These are phyloP conservation scores for Phyllostachys edulis DNA, from an alignment of 176 grass and related monocot species.

Conservation along the genomic window DNA sequence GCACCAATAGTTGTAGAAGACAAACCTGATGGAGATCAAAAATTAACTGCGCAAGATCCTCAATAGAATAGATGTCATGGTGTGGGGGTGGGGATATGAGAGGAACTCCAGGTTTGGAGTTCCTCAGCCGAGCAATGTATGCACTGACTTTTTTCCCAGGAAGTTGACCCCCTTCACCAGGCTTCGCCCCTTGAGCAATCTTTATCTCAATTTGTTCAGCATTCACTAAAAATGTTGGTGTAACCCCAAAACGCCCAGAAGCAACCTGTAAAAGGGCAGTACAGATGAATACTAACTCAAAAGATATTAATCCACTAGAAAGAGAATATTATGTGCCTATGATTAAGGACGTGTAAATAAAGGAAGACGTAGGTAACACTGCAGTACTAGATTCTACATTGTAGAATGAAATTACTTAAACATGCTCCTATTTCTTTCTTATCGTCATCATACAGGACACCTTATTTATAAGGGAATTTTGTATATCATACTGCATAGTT, in stretches of 20 bases:
- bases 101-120: conserved; percentile 98
- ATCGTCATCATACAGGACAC: not conserved
- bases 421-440: conserved; percentile 10
- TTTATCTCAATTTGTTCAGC: conserved; percentile 96
- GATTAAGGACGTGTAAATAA: conserved; percentile 5
- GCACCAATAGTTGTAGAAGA: conserved; percentile 32
- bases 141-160: conserved; percentile 99
- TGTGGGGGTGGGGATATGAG: conserved; percentile 98
- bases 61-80: conserved; percentile 99
- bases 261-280: conserved; percentile 65
- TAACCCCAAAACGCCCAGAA: conserved; percentile 99
- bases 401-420: conserved; percentile 8
- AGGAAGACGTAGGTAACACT: not conserved
- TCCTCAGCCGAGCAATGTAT: conserved; percentile 95
- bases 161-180: conserved; percentile 97
- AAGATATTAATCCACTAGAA: conserved; percentile 34
- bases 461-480: not conserved
- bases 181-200: conserved; percentile 99
- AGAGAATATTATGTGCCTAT: not conserved
- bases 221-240: conserved; percentile 98
- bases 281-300: conserved; percentile 35
- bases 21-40: conserved; percentile 99
- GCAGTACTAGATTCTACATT: not conserved
- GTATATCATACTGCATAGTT: conserved; percentile 1
- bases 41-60: conserved; percentile 99